Evolutionary conservation across 1,284 basidiomycete genomes (phyloP).

Genomic region (Veloboletus limbatus): DNA sequence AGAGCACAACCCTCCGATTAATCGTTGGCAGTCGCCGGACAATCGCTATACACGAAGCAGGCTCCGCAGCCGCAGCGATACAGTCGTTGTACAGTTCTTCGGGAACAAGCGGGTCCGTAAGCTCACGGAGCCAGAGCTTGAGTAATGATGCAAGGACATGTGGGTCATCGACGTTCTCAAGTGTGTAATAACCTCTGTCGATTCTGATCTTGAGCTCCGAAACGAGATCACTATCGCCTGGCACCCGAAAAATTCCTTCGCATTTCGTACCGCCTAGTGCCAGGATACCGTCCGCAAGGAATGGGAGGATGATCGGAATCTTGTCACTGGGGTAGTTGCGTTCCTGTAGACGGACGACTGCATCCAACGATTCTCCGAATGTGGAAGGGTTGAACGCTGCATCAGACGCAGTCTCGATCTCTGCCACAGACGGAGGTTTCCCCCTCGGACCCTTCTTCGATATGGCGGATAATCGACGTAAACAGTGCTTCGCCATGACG

Average conservation of each 20-base stretch:
- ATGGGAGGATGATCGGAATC: conserved; percentile 88
- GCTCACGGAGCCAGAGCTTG: conserved; percentile 90
- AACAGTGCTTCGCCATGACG: conserved; percentile 85
- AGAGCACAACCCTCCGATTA: conserved; percentile 80
- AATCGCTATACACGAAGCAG: conserved; percentile 69
- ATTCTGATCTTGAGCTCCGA: conserved; percentile 84
- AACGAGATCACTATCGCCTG: conserved; percentile 84
- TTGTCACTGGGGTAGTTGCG: conserved; percentile 80
- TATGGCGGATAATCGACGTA: conserved; percentile 68
- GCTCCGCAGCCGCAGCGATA: conserved; percentile 64
- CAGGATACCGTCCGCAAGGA: conserved; percentile 87
- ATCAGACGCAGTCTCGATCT: conserved; percentile 89
- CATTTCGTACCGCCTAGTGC: conserved; percentile 79
- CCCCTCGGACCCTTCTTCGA: conserved; percentile 80
- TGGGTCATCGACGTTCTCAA: conserved; percentile 84
- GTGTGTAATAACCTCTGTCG: conserved; percentile 85
- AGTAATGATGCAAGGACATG: conserved; percentile 84
- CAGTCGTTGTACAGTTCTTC: conserved; percentile 87
- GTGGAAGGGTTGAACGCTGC: conserved; percentile 92
- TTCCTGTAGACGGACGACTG: conserved; percentile 79
- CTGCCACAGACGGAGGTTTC: conserved; percentile 72
- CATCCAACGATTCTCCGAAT: conserved; percentile 85
- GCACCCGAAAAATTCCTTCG: conserved; percentile 89
- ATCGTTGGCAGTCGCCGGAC: conserved; percentile 76
- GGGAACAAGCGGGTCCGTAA: conserved; percentile 85